phyloP scores from a whole-genome alignment of 2,329 filamentous ascomycete species.

The Emmonsiellopsis sp. region DNA sequence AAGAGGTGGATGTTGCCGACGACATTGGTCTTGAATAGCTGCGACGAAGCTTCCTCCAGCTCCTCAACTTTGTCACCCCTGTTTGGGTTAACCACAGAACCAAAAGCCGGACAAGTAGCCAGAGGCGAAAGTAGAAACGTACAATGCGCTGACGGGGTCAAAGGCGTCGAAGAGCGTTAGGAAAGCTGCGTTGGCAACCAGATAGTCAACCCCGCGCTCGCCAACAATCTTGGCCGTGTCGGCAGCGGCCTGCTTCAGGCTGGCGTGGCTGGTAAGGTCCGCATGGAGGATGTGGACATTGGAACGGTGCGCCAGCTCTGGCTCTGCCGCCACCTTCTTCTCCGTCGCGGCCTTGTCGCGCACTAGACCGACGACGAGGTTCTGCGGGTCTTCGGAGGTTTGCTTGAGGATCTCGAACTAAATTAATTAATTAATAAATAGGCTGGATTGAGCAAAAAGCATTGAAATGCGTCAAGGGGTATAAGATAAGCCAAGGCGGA shows the following conservation, averaged over 20 bases:
- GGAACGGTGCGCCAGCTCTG: constrained; percentile 21
- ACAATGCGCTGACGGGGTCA: constrained; percentile 31
- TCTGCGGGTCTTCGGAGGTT: constrained; percentile 34
- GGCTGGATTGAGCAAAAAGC: neutral
- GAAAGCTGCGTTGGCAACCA: constrained; percentile 43
- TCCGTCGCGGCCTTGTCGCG: constrained; percentile 38
- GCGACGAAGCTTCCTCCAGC: constrained; percentile 25
- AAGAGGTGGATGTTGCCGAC: constrained; percentile 44
- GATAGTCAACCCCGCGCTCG: constrained; percentile 37
- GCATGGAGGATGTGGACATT: constrained; percentile 41
- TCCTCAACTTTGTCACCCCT: constrained; percentile 23
- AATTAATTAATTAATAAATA: neutral
- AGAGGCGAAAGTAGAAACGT: constrained; percentile 14
- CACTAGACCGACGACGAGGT: constrained; percentile 40
- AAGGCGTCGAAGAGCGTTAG: constrained; percentile 21
- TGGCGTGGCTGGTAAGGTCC: constrained; percentile 33
- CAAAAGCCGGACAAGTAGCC: neutral
- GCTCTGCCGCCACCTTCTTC: constrained; percentile 27
- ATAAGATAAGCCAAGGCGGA: too few relatives aligned
- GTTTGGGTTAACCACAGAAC: constrained; percentile 5
- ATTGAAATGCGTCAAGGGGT: too few relatives aligned
- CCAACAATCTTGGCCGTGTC: constrained; percentile 23
- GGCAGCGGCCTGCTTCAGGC: constrained; percentile 19
- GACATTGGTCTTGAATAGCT: constrained; percentile 40
- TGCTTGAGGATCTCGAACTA: constrained; percentile 43